phyloP scores from a whole-genome alignment of 129 eudicot genomes.

The Kitagawia praeruptora region DNA sequence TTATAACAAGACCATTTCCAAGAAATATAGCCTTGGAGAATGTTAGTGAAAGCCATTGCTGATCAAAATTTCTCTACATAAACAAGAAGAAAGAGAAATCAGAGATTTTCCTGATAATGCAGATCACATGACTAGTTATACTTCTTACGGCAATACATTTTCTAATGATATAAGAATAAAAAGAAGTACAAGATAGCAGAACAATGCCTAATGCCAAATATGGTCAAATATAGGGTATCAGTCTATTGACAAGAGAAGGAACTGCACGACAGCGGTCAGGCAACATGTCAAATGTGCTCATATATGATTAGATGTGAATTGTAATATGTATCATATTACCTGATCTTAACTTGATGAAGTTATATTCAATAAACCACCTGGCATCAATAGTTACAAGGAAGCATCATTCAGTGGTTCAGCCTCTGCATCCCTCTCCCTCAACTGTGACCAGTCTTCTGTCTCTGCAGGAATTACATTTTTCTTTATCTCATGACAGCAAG shows the following conservation, averaged over 20 bases:
- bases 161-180: neutral
- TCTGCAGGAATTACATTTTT: too few relatives aligned
- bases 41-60: constrained; percentile 94
- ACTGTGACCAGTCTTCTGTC: too few relatives aligned
- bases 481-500: too few relatives aligned
- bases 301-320: neutral
- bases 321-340: neutral
- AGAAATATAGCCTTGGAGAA: constrained; percentile 98
- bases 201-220: neutral
- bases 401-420: neutral
- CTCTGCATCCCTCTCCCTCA: too few relatives aligned
- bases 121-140: neutral
- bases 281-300: neutral
- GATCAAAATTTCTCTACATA: constrained; percentile 87
- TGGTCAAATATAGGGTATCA: neutral
- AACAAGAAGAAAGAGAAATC: constrained; percentile 12
- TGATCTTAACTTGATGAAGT: neutral
- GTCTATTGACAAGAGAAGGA: neutral
- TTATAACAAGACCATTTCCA: constrained; percentile 91
- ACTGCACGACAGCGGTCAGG: neutral
- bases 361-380: neutral
- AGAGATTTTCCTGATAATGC: neutral
- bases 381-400: neutral
- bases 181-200: neutral
- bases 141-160: neutral